phyloP scores from a whole-genome alignment of 179 eudicot genomes.

The Pouteria campechiana region DNA sequence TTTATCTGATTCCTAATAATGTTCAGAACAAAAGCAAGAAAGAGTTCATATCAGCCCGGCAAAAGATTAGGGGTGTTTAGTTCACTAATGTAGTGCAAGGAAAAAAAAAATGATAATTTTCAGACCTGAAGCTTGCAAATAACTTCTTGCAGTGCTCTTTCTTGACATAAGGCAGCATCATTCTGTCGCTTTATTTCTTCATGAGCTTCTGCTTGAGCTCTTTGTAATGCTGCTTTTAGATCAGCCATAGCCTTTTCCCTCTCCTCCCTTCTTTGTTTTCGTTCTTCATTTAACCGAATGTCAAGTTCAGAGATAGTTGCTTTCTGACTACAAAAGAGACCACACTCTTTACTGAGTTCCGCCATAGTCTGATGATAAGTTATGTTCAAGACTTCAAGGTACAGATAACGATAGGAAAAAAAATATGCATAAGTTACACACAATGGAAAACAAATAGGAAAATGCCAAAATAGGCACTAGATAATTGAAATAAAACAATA shows the following conservation, averaged over 20 bases:
- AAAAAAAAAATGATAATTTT: background rate
- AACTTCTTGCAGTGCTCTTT: constrained; percentile 79
- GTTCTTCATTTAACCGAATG: constrained; percentile 72
- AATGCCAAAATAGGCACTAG: no score
- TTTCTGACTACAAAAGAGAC: constrained; percentile 63
- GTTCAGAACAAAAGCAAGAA: constrained; percentile 7
- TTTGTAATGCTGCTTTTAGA: constrained; percentile 56
- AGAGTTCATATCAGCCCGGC: constrained; percentile 1
- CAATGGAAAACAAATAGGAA: no score
- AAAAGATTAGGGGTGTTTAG: no score
- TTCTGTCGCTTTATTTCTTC: constrained; percentile 74
- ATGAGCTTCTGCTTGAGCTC: constrained; percentile 68
- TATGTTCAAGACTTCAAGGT: no score
- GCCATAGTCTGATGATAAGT: no score
- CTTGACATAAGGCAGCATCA: constrained; percentile 54
- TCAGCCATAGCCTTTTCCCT: constrained; percentile 73
- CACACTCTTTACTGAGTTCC: no score
- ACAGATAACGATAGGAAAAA: no score
- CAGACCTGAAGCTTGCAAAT: constrained; percentile 87
- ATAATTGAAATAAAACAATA: no score
- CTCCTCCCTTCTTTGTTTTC: constrained; percentile 84
- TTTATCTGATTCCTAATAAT: constrained; percentile 67
- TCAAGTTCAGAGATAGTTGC: constrained; percentile 67
- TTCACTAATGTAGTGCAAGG: no score
- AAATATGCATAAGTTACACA: no score